A percentile compares a stretch with the other conserved stretches of the same genome.
phyloP scores from a whole-genome alignment of 345 rosid species.

The Sonneratia caseolaris region DNA sequence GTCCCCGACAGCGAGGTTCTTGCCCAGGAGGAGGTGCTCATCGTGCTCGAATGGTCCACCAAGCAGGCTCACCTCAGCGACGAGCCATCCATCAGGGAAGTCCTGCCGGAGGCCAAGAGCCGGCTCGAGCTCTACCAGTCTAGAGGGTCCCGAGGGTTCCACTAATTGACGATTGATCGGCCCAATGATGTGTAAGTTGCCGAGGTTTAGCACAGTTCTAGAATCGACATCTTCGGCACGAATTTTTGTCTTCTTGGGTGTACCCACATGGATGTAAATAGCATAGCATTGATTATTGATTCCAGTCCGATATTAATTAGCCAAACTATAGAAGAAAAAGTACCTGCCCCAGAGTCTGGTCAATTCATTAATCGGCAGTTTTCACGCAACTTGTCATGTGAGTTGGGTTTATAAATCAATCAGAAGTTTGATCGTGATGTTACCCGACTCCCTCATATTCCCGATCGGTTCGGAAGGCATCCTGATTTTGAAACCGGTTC shows the following conservation, averaged over 20 bases:
- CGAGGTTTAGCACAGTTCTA: neutral
- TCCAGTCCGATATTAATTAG: too few species aligned
- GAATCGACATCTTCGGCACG: neutral
- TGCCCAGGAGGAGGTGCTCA: slow-evolving; percentile 13
- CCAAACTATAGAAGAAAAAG: neutral
- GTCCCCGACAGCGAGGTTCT: slow-evolving; percentile 12
- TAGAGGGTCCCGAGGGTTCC: slow-evolving; percentile 53
- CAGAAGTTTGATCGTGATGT: too few species aligned
- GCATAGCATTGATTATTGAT: neutral
- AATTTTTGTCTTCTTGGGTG: neutral
- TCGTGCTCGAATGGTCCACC: slow-evolving; percentile 23
- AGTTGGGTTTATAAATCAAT: too few species aligned
- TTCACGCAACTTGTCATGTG: too few species aligned
- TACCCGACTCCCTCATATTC: too few species aligned
- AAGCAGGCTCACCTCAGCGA: slow-evolving; percentile 55
- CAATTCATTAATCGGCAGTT: too few species aligned
- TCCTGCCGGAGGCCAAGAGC: slow-evolving; percentile 58
- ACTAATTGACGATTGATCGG: slow-evolving; percentile 14
- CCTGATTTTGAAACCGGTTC: too few species aligned
- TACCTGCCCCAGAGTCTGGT: too few species aligned
- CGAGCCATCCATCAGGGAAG: slow-evolving; percentile 24
- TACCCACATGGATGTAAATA: neutral
- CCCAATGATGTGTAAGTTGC: neutral
- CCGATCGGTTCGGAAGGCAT: too few species aligned
- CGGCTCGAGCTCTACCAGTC: slow-evolving; percentile 61